Evolutionary conservation across 805 yeast species (phyloP).

Genomic region (Kregervanrija delftensis): DNA sequence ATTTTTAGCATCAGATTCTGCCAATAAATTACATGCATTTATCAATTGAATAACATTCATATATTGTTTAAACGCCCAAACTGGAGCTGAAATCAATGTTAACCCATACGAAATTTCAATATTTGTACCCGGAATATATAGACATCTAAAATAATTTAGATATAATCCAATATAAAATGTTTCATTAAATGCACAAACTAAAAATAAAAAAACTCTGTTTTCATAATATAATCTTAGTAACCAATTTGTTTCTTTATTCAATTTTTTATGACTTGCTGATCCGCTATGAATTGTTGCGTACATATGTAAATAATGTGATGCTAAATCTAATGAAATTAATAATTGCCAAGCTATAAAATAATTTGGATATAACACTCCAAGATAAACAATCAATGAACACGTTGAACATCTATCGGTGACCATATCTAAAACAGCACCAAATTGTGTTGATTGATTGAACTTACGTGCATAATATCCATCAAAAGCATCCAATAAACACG

Average conservation of each 20-base stretch:
- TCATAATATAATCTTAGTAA: conserved; percentile 82
- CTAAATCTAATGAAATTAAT: conserved; percentile 76
- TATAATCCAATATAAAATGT: conserved; percentile 86
- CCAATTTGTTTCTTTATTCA: conserved; percentile 62
- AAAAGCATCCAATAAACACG: conserved; percentile 90
- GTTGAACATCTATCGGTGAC: conserved; percentile 98
- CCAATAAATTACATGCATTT: conserved; percentile 77
- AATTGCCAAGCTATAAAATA: conserved; percentile 71
- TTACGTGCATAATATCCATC: conserved; percentile 94
- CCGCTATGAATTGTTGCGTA: conserved; percentile 85
- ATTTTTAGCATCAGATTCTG: conserved; percentile 64
- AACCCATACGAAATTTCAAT: conserved; percentile 25
- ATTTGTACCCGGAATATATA: conserved; percentile 32
- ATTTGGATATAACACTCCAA: conserved; percentile 72
- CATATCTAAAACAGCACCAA: conserved; percentile 98
- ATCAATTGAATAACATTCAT: conserved; percentile 84
- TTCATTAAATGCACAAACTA: conserved; percentile 91
- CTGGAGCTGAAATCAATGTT: conserved; percentile 62
- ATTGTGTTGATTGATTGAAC: conserved; percentile 80
- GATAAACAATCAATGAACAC: conserved; percentile 80
- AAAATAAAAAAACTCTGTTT: conserved; percentile 73
- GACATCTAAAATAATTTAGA: conserved; percentile 56
- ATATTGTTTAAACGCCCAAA: conserved; percentile 85
- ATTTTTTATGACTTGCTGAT: conserved; percentile 73
- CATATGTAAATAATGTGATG: conserved; percentile 98